These are phyloP conservation scores for Pleurotus salmoneostramineus DNA, from an alignment of 768 basidiomycete species.

Conservation along the genomic window DNA sequence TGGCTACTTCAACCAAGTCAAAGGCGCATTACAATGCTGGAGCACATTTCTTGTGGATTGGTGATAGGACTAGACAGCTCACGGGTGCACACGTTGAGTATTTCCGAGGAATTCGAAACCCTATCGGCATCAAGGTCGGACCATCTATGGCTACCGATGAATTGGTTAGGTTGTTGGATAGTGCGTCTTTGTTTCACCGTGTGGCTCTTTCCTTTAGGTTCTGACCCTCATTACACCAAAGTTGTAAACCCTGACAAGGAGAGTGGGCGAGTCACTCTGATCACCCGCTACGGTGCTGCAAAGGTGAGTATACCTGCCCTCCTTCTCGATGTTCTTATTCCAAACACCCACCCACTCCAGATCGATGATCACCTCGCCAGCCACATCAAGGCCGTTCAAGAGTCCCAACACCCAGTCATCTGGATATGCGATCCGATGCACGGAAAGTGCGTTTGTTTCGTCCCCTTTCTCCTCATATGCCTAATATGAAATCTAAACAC, in stretches of 20 bases:
- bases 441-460: conserved; percentile 70
- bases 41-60: conserved; percentile 96
- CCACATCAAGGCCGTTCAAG: conserved; percentile 80
- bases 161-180: conserved; percentile 68
- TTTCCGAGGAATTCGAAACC: conserved; percentile 88
- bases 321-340: neutral
- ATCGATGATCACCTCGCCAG: conserved; percentile 69
- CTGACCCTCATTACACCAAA: conserved; percentile 21
- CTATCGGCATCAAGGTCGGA: conserved; percentile 95
- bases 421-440: conserved; percentile 99
- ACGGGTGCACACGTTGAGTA: conserved; percentile 95
- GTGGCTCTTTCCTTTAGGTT: neutral
- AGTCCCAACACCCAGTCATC: conserved; percentile 79
- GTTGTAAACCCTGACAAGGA: conserved; percentile 89
- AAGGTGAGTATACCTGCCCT: conserved; percentile 46
- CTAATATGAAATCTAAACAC: neutral
- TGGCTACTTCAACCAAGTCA: conserved; percentile 6
- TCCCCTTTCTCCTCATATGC: neutral
- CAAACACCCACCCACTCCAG: conserved; percentile 28
- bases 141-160: conserved; percentile 82
- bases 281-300: conserved; percentile 88
- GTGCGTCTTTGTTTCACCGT: conserved; percentile 38
- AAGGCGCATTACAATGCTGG: conserved; percentile 82
- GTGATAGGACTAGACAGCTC: conserved; percentile 90
- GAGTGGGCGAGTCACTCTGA: conserved; percentile 79